Conservation (phyloP, 257 asterid genomes). For the Rhazya stricta region DNA sequence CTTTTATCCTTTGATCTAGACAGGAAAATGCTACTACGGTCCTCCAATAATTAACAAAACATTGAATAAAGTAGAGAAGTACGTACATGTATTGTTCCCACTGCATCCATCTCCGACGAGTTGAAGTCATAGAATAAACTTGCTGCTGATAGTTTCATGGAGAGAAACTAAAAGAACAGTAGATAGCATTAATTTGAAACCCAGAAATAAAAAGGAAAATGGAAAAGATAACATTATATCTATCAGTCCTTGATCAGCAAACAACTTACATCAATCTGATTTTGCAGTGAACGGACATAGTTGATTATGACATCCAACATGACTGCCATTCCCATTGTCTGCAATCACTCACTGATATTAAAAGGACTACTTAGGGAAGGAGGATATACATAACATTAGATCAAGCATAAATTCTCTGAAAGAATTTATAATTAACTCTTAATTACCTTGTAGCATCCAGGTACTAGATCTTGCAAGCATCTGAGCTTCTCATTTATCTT, state of each 20-base stretch:
- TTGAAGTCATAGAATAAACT: constrained; percentile 85
- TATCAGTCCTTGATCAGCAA: neutral
- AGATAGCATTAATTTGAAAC: too few species aligned
- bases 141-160: constrained; percentile 95
- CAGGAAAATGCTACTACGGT: neutral
- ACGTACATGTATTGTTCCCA: constrained; percentile 57
- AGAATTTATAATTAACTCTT: neutral
- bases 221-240: neutral
- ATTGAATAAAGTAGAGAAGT: neutral
- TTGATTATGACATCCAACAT: constrained; percentile 90
- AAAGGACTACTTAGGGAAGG: neutral
- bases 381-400: neutral
- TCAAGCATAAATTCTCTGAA: neutral
- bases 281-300: constrained; percentile 83
- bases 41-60: neutral
- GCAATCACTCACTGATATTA: constrained; percentile 14
- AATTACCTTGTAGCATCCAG: constrained; percentile 88
- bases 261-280: constrained; percentile 79
- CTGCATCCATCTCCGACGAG: constrained; percentile 66
- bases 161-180: constrained; percentile 62
- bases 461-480: constrained; percentile 90
- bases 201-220: neutral
- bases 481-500: constrained; percentile 86
- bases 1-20: constrained; percentile 3
- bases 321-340: constrained; percentile 99